Evolutionary conservation across 768 basidiomycete genomes (phyloP).

Genomic region (Coprinopsis strossmayeri): DNA sequence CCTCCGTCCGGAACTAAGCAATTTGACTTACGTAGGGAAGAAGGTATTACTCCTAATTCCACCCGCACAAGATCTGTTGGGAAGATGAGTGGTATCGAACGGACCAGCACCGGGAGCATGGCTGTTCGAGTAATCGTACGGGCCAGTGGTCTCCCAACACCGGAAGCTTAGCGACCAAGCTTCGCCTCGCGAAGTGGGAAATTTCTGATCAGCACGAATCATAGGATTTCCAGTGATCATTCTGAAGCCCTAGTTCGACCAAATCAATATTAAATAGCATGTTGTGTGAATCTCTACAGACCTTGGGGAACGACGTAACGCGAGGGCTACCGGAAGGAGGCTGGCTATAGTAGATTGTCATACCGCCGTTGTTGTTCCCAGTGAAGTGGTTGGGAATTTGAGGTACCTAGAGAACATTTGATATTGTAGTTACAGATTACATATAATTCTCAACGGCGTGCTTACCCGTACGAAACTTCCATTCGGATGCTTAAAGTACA

Average conservation of each 20-base stretch:
- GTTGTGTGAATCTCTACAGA: neutral
- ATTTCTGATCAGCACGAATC: neutral
- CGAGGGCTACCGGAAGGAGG: neutral
- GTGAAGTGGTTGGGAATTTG: slow-evolving; percentile 11
- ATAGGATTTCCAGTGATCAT: slow-evolving; percentile 11
- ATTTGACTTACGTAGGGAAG: slow-evolving; percentile 6
- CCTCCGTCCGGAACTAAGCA: neutral
- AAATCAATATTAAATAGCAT: neutral
- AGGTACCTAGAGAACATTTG: slow-evolving; percentile 1
- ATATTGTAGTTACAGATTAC: neutral
- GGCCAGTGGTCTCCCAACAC: slow-evolving; percentile 7
- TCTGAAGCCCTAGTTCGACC: slow-evolving; percentile 4
- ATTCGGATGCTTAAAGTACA: slow-evolving; percentile 6
- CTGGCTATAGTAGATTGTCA: slow-evolving; percentile 9
- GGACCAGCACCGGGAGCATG: slow-evolving; percentile 7
- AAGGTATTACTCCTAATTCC: slow-evolving; percentile 8
- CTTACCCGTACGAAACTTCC: slow-evolving; percentile 9
- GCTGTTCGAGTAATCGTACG: slow-evolving; percentile 2
- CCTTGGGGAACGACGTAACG: slow-evolving; percentile 1
- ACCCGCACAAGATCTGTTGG: slow-evolving; percentile 1
- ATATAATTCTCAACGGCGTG: neutral
- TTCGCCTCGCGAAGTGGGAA: neutral
- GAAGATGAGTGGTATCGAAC: neutral
- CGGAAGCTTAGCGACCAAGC: slow-evolving; percentile 4
- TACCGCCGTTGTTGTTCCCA: slow-evolving; percentile 7